Evolutionary conservation across 345 rosid genomes (phyloP).

Genomic region (Camelina neglecta): DNA sequence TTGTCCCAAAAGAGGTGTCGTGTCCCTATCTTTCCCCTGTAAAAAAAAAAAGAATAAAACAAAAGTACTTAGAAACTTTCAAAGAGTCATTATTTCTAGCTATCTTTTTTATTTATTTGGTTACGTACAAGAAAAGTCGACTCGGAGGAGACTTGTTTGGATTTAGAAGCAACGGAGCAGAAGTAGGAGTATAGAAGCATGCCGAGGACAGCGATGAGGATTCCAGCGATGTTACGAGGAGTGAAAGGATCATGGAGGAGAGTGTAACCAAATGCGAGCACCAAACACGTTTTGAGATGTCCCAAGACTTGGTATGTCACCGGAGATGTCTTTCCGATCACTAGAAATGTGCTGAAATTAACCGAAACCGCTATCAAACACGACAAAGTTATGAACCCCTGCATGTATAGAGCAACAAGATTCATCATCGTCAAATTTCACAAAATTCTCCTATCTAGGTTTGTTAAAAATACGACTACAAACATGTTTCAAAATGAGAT

Average conservation of each 20-base stretch:
- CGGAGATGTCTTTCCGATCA: slow-evolving; percentile 98
- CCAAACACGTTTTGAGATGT: slow-evolving; percentile 94
- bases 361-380: slow-evolving; percentile 93
- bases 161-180: slow-evolving; percentile 76
- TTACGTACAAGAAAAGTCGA: slow-evolving; percentile 63
- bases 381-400: slow-evolving; percentile 83
- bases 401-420: slow-evolving; percentile 37
- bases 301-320: slow-evolving; percentile 98
- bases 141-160: slow-evolving; percentile 71
- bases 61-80: slow-evolving; percentile 15
- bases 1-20: slow-evolving; percentile 63
- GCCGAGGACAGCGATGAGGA: slow-evolving; percentile 80
- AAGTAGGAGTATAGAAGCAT: slow-evolving; percentile 94
- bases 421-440: background rate
- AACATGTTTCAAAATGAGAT: background rate
- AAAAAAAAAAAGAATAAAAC: background rate
- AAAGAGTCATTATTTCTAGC: background rate
- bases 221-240: slow-evolving; percentile 79
- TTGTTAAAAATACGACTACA: background rate
- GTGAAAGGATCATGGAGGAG: slow-evolving; percentile 92
- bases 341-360: slow-evolving; percentile 97
- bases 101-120: background rate
- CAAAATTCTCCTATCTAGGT: background rate
- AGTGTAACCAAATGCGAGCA: slow-evolving; percentile 89
- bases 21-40: slow-evolving; percentile 85